Percentiles rank a stretch among this genome's conserved stretches.
These are phyloP conservation scores for Dichotomopilus funicola DNA, from an alignment of 2,329 filamentous ascomycete species.

Conservation along the genomic window DNA sequence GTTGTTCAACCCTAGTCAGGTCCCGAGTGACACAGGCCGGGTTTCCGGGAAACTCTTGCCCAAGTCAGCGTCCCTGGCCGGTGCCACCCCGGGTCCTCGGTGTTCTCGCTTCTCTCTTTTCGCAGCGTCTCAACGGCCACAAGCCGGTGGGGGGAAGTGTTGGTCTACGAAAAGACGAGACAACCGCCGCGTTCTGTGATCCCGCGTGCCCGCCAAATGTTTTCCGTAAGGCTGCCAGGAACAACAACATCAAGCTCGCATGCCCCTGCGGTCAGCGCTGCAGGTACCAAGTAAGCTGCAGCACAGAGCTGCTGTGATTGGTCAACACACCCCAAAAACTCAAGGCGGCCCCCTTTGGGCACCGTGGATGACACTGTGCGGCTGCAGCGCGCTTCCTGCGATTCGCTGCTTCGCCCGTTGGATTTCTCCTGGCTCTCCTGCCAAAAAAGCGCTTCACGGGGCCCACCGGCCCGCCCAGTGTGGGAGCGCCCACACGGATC, in stretches of 20 bases:
- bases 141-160: no score
- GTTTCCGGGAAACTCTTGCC: constrained; percentile 2
- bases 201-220: background rate
- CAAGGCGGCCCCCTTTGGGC: background rate
- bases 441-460: constrained; percentile 16
- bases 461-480: constrained; percentile 23
- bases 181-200: background rate
- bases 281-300: constrained; percentile 2
- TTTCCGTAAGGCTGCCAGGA: no score
- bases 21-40: constrained; percentile 4
- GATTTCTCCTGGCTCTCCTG: constrained; percentile 8
- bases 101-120: background rate
- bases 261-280: background rate
- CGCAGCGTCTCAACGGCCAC: background rate
- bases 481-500: constrained; percentile 19
- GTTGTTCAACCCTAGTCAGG: background rate
- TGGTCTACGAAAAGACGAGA: no score
- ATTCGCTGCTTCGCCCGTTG: constrained; percentile 14
- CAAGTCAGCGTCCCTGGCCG: background rate
- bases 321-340: constrained; percentile 2
- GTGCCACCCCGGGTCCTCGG: background rate
- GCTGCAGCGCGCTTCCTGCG: background rate
- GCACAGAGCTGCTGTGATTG: constrained; percentile 3
- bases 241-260: background rate
- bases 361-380: constrained; percentile 13